Evolutionary conservation across 768 basidiomycete species (phyloP), one percentile per base, ranked within the genome.

Genomic region (Suillus sp.): DNA sequence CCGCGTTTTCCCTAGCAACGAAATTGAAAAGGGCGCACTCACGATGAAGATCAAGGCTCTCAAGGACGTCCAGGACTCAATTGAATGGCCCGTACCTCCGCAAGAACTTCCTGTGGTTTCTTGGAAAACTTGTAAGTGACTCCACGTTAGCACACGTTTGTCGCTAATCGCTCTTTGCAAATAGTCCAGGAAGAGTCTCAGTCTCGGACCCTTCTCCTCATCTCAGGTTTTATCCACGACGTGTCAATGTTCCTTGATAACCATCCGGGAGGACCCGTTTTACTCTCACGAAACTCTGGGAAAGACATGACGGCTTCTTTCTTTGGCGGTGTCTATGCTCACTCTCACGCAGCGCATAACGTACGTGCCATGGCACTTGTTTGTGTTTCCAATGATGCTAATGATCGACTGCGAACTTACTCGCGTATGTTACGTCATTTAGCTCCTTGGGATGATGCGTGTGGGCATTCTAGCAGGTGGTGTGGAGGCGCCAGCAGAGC

Each of bases 161-260:
- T 42, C n/a, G 32, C 60, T 54, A 61, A 54, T 13, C 20, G 27
- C 2, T 20, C 10, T 30, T 53, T 53, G 34, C 18, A 66, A 45
- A 20, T 67, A 92, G 90, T 89, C 74, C 86, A 87, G 74, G 80
- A 84, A 64, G 89, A 91, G 69, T 84, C 91, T 8, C 80, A 85
- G 75, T 80, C 80, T 47, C 81, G 87, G 40, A 80, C 85, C 3
- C 76, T 97, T 61, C 78, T 96, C 48, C 82, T 93, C 58, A 79
- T 96, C 43, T 86, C 89, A 20, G 95, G 95, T 18, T 95, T 92
- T 78, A 90, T 97, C 66, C 93, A 95, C 73, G 94, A 96, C 67
- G 84, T 87, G 30, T 83, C 90, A 3, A 73, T 81, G 14, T 95
- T 95, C 72, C 66, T 87, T 42, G 87, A 89, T 60, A 81, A 86